These are phyloP conservation scores for Jackrogersella multiformis DNA, from an alignment of 495 filamentous ascomycete genomes.

Conservation along the genomic window DNA sequence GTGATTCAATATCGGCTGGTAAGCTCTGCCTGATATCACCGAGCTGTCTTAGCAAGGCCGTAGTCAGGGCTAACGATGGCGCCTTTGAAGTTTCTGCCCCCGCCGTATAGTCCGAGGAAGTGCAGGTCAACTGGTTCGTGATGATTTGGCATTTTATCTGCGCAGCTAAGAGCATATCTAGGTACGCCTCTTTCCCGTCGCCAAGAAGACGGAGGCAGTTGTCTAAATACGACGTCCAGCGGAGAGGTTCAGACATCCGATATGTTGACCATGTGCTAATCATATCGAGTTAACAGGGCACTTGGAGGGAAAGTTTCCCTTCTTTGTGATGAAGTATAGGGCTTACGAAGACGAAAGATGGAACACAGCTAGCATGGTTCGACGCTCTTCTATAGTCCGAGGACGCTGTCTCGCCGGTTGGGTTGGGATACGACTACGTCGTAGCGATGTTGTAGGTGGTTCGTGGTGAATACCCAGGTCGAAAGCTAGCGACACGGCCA, in stretches of 20 bases:
- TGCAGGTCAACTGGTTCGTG: slow-evolving; percentile 26
- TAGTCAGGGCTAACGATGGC: slow-evolving; percentile 7
- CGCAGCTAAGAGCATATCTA: slow-evolving; percentile 56
- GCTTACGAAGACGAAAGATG: slow-evolving; percentile 56
- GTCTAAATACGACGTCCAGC: slow-evolving; percentile 62
- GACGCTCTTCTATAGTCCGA: slow-evolving; percentile 36
- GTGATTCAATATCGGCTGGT: slow-evolving; percentile 17
- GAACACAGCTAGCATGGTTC: slow-evolving; percentile 39
- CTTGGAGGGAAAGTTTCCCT: neutral
- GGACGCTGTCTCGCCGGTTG: slow-evolving; percentile 11
- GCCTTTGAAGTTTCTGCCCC: slow-evolving; percentile 14
- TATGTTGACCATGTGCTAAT: slow-evolving; percentile 33
- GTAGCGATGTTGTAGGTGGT: slow-evolving; percentile 4
- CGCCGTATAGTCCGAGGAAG: neutral
- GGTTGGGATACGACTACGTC: slow-evolving; percentile 18
- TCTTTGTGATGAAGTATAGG: neutral
- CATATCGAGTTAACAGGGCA: neutral
- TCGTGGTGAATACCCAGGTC: slow-evolving; percentile 36
- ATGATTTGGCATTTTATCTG: slow-evolving; percentile 58
- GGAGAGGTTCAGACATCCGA: slow-evolving; percentile 57
- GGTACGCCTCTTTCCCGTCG: slow-evolving; percentile 53
- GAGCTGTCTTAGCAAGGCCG: slow-evolving; percentile 29
- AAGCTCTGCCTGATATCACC: slow-evolving; percentile 30
- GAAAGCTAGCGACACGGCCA: slow-evolving; percentile 33
- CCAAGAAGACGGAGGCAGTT: slow-evolving; percentile 56